Percentiles rank a stretch among this genome's conserved stretches.
phyloP scores from a whole-genome alignment of 2,329 filamentous ascomycete species.

The Beauveria rudraprayagi region DNA sequence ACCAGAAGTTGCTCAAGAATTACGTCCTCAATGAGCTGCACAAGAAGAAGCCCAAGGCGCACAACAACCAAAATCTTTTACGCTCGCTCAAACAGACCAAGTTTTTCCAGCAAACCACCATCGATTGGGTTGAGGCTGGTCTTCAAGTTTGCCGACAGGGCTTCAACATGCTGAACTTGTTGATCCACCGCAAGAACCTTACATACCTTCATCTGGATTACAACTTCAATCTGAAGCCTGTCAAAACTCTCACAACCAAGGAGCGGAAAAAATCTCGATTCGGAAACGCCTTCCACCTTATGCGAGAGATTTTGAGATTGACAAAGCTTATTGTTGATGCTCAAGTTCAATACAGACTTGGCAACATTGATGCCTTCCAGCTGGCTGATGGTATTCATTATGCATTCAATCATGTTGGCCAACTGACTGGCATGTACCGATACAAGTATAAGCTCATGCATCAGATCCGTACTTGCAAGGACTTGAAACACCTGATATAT shows the following conservation, averaged over 20 bases:
- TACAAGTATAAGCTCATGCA: constrained; percentile 99
- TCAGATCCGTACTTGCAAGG: constrained; percentile 97
- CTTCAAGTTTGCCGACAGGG: constrained; percentile 96
- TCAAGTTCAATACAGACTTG: constrained; percentile 93
- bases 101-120: constrained; percentile 98
- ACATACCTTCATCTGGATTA: constrained; percentile 98
- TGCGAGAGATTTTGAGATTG: constrained; percentile 92
- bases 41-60: constrained; percentile 88
- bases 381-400: constrained; percentile 98
- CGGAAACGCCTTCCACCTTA: constrained; percentile 96
- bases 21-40: constrained; percentile 95
- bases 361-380: constrained; percentile 98
- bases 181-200: constrained; percentile 97
- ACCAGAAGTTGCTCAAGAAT: constrained; percentile 94
- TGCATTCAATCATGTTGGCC: constrained; percentile 97
- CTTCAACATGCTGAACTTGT: constrained; percentile 97
- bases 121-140: constrained; percentile 98
- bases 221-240: constrained; percentile 98
- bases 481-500: constrained; percentile 97
- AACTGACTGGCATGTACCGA: constrained; percentile 97
- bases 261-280: constrained; percentile 99
- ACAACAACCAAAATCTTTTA: constrained; percentile 89
- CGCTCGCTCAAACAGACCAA: constrained; percentile 90
- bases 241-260: constrained; percentile 97
- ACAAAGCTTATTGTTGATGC: constrained; percentile 98